Evolutionary conservation across 305 asterid genomes (phyloP).

Genomic region (Fraxinus ornus): DNA sequence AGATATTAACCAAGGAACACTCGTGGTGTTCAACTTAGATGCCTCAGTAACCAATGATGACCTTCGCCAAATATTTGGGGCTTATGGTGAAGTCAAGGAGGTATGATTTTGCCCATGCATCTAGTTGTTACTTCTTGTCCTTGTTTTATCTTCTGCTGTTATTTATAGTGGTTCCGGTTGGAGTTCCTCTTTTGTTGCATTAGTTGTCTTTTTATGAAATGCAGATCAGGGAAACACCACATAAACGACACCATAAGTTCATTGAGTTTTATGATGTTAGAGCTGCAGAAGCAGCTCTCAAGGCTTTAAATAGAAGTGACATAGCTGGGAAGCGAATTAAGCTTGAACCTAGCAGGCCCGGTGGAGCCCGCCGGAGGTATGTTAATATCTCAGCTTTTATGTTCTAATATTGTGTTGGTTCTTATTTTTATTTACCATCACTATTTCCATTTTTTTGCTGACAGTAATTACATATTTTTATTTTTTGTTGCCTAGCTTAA

Average conservation of each 20-base stretch:
- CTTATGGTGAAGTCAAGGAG: slow-evolving; percentile 72
- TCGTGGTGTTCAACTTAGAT: slow-evolving; percentile 94
- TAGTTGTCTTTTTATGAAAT: slow-evolving; percentile 14
- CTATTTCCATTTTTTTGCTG: background rate
- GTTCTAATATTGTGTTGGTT: background rate
- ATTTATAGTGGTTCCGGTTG: background rate
- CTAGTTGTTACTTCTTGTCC: slow-evolving; percentile 35
- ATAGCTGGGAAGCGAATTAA: slow-evolving; percentile 74
- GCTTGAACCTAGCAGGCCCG: slow-evolving; percentile 76
- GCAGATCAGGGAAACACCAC: slow-evolving; percentile 70
- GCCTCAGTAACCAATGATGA: slow-evolving; percentile 65
- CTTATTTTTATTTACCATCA: background rate
- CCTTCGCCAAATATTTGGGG: slow-evolving; percentile 62
- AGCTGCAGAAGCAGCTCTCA: slow-evolving; percentile 73
- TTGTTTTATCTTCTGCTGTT: background rate
- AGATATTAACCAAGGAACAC: slow-evolving; percentile 94
- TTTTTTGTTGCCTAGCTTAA: slow-evolving; percentile 49
- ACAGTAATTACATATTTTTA: background rate
- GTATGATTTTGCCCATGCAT: slow-evolving; percentile 28
- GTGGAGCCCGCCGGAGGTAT: slow-evolving; percentile 69
- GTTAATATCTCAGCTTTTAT: slow-evolving; percentile 1
- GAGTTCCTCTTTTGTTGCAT: background rate
- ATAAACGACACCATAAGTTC: slow-evolving; percentile 66
- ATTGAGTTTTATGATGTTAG: slow-evolving; percentile 67
- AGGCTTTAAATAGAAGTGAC: slow-evolving; percentile 63